Conservation (phyloP, 495 filamentous ascomycete species). For the Hypoxylon rickii region DNA sequence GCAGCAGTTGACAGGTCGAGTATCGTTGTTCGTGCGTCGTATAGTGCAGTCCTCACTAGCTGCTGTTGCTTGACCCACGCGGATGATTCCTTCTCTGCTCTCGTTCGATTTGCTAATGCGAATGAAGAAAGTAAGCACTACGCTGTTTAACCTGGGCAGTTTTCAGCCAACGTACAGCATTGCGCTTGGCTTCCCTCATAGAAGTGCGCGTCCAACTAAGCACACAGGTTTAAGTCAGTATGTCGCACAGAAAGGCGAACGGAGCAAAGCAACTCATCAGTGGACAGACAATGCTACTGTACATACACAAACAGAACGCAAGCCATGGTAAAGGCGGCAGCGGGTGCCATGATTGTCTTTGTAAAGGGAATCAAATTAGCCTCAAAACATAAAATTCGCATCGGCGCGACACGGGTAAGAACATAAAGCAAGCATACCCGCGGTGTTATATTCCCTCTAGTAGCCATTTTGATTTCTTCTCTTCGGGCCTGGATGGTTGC, state of each 20-base stretch:
- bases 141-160: not conserved
- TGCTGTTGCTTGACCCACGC: not conserved
- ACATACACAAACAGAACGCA: conserved; percentile 47
- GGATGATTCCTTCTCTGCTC: conserved; percentile 21
- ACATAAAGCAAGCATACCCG: conserved; percentile 11
- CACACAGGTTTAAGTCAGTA: conserved; percentile 5
- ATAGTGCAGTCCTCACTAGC: conserved; percentile 7
- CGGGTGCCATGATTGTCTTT: conserved; percentile 51
- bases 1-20: no score
- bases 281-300: not conserved
- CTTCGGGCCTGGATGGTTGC: no score
- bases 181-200: conserved; percentile 49
- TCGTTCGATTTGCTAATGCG: conserved; percentile 24
- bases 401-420: not conserved
- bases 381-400: not conserved
- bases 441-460: conserved; percentile 27
- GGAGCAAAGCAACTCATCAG: no score
- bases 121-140: conserved; percentile 1
- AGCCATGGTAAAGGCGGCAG: conserved; percentile 56
- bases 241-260: not conserved
- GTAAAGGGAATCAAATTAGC: conserved; percentile 7
- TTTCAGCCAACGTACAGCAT: conserved; percentile 40
- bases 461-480: conserved; percentile 13
- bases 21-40: no score
- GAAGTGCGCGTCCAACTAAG: conserved; percentile 46